Conservation (phyloP, 805 yeast genomes). For the Zygosaccharomyces siamensis region DNA sequence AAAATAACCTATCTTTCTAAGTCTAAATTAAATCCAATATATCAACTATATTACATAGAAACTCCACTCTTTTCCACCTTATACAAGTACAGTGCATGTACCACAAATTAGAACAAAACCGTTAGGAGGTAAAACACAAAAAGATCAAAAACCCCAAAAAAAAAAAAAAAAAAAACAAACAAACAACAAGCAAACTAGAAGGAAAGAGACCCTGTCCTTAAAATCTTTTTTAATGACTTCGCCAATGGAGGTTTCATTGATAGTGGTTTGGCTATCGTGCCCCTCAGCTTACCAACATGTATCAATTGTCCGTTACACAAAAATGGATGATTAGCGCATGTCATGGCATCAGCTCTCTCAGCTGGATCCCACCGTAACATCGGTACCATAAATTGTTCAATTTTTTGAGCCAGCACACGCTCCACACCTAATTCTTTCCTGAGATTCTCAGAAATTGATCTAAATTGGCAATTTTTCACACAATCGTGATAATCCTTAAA, state of each 20-base stretch:
- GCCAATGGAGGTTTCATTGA: not conserved
- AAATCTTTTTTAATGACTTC: not conserved
- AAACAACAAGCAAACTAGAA: not conserved
- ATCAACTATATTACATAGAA: too few species aligned
- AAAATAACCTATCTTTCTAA: slow-evolving; percentile 1
- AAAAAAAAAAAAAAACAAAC: not conserved
- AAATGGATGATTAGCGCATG: slow-evolving; percentile 3
- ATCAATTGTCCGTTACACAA: not conserved
- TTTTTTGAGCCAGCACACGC: not conserved
- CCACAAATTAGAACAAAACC: not conserved
- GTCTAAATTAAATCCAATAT: not conserved
- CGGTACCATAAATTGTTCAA: slow-evolving; percentile 5
- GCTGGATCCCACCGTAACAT: slow-evolving; percentile 6
- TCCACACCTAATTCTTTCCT: slow-evolving; percentile 3
- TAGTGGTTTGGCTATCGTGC: not conserved
- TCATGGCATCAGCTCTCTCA: slow-evolving; percentile 1
- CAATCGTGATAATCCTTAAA: not conserved
- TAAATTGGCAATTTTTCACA: not conserved
- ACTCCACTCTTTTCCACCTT: too few species aligned
- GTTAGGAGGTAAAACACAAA: not conserved
- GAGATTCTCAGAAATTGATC: not conserved
- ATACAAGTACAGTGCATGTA: not conserved
- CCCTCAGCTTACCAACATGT: not conserved
- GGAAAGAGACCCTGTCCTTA: not conserved
- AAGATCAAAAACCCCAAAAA: not conserved